Conservation (phyloP, 495 filamentous ascomycete species). For the Penicillium malachiteum region DNA sequence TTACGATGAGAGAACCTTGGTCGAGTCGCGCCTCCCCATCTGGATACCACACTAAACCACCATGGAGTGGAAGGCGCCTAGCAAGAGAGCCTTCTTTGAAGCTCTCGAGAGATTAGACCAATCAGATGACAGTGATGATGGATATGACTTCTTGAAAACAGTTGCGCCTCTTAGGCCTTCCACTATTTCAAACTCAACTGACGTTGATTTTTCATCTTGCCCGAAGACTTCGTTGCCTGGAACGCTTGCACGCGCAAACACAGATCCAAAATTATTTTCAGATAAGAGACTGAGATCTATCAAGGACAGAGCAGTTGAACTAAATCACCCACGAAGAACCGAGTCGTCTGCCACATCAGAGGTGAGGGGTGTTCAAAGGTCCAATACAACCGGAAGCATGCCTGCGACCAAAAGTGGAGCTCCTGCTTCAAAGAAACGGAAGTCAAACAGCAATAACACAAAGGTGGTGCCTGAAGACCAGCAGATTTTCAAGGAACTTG, state of each 20-base stretch:
- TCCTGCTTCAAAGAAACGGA: constrained; percentile 27
- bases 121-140: constrained; percentile 29
- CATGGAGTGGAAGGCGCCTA: constrained; percentile 18
- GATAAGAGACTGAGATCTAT: background rate
- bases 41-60: constrained; percentile 17
- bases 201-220: background rate
- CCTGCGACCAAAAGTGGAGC: constrained; percentile 10
- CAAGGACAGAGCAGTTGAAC: background rate
- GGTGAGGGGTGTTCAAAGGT: constrained; percentile 8
- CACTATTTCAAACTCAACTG: background rate
- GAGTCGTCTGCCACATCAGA: background rate
- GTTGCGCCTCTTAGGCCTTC: constrained; percentile 4
- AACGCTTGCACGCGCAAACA: constrained; percentile 11
- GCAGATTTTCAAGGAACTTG: constrained; percentile 63
- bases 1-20: constrained; percentile 12
- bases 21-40: background rate
- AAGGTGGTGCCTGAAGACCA: constrained; percentile 55
- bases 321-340: background rate
- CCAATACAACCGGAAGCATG: constrained; percentile 22
- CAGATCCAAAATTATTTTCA: constrained; percentile 14
- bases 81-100: constrained; percentile 47
- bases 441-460: constrained; percentile 17
- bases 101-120: constrained; percentile 47
- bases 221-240: background rate
- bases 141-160: constrained; percentile 10